These are phyloP conservation scores for Neurospora sp. DNA, from an alignment of 495 filamentous ascomycete genomes.

Conservation along the genomic window DNA sequence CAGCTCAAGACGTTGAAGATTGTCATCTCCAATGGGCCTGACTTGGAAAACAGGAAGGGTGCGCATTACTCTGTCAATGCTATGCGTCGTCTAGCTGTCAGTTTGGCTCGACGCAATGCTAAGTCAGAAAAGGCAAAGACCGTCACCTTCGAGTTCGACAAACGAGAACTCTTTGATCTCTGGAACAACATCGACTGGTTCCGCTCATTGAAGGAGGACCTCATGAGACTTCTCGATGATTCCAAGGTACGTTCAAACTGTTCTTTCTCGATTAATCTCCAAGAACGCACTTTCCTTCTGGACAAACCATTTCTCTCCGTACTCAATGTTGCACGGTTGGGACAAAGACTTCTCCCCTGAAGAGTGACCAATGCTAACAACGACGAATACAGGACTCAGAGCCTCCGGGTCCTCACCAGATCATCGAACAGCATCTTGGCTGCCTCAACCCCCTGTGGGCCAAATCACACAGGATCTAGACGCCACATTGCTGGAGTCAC, in stretches of 20 bases:
- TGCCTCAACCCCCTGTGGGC: not conserved
- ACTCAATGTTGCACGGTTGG: not conserved
- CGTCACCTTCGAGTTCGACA: not conserved
- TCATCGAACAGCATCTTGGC: not conserved
- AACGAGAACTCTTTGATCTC: not conserved
- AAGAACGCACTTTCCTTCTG: not conserved
- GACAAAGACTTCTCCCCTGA: not conserved
- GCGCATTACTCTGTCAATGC: not conserved
- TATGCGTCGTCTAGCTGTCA: not conserved
- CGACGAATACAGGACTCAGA: not conserved
- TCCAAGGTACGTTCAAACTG: not conserved
- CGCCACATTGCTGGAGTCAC: not conserved
- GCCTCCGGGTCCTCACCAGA: not conserved
- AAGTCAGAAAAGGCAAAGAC: not conserved
- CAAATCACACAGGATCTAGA: not conserved
- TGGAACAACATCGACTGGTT: not conserved
- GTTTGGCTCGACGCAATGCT: not conserved
- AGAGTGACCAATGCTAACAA: not conserved
- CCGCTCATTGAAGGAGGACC: not conserved
- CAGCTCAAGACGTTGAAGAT: not conserved
- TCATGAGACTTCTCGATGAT: no score
- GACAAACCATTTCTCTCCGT: not conserved
- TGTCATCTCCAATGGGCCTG: not conserved
- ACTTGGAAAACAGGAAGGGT: not conserved
- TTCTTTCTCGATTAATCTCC: not conserved